A percentile compares a stretch with the other conserved stretches of the same genome.
phyloP scores from a whole-genome alignment of 164 flowering plant species.

The Stephania cephalantha region DNA sequence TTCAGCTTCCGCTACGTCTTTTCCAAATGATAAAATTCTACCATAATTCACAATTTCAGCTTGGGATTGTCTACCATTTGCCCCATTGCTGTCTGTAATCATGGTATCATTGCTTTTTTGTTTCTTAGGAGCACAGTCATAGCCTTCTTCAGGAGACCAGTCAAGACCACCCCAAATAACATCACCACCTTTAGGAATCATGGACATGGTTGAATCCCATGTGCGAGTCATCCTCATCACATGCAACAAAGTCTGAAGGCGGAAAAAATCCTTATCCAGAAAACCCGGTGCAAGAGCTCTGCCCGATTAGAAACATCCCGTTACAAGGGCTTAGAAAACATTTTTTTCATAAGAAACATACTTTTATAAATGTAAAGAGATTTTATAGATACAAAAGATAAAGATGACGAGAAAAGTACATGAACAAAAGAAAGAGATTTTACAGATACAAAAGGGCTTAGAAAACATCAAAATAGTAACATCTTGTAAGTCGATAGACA shows the following conservation, averaged over 20 bases:
- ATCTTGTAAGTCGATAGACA: neutral
- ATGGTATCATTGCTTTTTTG: constrained; percentile 33
- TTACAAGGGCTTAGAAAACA: neutral
- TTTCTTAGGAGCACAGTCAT: constrained; percentile 33
- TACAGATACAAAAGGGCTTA: neutral
- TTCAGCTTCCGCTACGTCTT: constrained; percentile 52
- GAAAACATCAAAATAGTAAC: neutral
- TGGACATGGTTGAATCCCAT: constrained; percentile 98
- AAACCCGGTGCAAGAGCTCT: constrained; percentile 90
- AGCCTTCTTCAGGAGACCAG: constrained; percentile 90
- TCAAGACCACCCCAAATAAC: constrained; percentile 92
- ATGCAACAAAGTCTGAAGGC: constrained; percentile 73
- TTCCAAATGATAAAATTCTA: constrained; percentile 81
- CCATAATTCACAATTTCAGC: constrained; percentile 48
- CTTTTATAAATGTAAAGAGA: too few relatives aligned
- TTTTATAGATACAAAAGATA: too few relatives aligned
- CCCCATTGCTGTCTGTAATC: constrained; percentile 14
- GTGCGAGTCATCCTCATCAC: constrained; percentile 89
- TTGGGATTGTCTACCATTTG: constrained; percentile 17
- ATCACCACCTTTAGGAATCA: constrained; percentile 95
- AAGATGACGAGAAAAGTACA: too few relatives aligned
- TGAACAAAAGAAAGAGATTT: too few relatives aligned
- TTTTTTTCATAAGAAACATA: too few relatives aligned
- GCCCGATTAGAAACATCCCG: constrained; percentile 21
- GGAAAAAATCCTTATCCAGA: constrained; percentile 64